Evolutionary conservation across 31 red algal genomes (phyloP).

Genomic region (Endocladia muricata): DNA sequence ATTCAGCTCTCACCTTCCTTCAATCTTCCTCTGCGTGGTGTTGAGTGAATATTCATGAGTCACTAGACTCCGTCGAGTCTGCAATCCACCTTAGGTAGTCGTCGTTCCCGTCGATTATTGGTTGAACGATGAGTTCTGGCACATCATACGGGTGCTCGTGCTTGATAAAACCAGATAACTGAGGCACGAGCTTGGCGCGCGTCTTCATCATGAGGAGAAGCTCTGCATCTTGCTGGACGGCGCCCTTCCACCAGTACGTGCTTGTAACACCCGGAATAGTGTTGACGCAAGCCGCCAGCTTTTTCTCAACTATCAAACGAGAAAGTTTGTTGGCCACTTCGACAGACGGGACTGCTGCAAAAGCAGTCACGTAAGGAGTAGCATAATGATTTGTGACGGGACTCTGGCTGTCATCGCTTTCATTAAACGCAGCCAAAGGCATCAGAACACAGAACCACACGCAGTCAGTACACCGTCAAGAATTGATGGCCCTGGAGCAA

Average conservation of each 20-base stretch:
- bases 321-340: conserved; percentile 6
- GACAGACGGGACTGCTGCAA: not conserved
- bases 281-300: conserved; percentile 45
- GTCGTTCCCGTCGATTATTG: conserved; percentile 12
- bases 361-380: not conserved
- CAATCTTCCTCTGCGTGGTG: too few relatives aligned
- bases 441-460: too few relatives aligned
- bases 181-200: conserved; percentile 2
- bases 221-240: conserved; percentile 29
- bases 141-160: conserved; percentile 31
- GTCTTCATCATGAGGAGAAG: conserved; percentile 48
- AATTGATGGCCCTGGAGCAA: too few relatives aligned
- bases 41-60: too few relatives aligned
- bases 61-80: not conserved
- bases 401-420: too few relatives aligned
- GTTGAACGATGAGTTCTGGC: conserved; percentile 23
- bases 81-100: conserved; percentile 43
- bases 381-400: too few relatives aligned
- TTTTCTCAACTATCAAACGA: conserved; percentile 14
- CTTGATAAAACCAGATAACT: not conserved
- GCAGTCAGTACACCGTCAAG: too few relatives aligned
- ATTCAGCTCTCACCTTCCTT: too few relatives aligned
- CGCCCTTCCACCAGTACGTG: conserved; percentile 37
- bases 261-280: conserved; percentile 4
- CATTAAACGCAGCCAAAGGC: too few relatives aligned